Evolutionary conservation across 768 basidiomycete genomes (phyloP), one percentile per base, ranked within the genome.

Genomic region (Leccinum incarnatum): DNA sequence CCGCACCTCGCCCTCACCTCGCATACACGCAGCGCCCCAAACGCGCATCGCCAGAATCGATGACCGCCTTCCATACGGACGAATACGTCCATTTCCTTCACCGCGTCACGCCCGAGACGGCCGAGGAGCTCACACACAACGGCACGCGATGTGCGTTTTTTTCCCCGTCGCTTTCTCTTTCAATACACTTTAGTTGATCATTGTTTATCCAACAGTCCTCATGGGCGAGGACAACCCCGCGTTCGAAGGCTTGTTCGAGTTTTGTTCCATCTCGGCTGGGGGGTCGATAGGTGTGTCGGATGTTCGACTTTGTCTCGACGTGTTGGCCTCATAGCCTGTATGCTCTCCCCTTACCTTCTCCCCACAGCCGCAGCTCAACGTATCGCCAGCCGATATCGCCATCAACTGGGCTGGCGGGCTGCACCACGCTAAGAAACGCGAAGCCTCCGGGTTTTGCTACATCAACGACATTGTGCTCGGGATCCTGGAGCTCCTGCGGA

Each of bases 341-440:
- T 17, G 19, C 51, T 57, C 53, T 40, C 37, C 37, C 36, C 17
- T 40, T n/a, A 40, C 37, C 8, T n/a, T 40, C 4, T 40, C 17
- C 37, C 19, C 15, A 21, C 58, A 93, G 93, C 83, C 66, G 95
- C 90, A 14, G 92, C 95, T 0, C 83, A 91, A 62, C 79, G 88
- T 21, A 80, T 98, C 59, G 81, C 89, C 88, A 1, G 81, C 94
- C 2, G 89, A 91, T 65, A 84, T 90, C 50, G 87, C 88, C 0
- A 92, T 98, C 62, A 97, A 98, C 75, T 98, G 95, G 97, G 94
- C 97, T 1, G 97, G 97, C 9, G 97, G 97, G 2, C 81, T 99
- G 4, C 97, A 99, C 75, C 97, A 99, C 73, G 97, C 97, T n/a
- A 99, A 99, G 77, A 98, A 98, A 73, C 85, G 91, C 56, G 97